Evolutionary conservation across 2,329 filamentous ascomycete species (phyloP), one percentile per base, ranked within the genome.

Genomic region (Aspergillus jensenii): DNA sequence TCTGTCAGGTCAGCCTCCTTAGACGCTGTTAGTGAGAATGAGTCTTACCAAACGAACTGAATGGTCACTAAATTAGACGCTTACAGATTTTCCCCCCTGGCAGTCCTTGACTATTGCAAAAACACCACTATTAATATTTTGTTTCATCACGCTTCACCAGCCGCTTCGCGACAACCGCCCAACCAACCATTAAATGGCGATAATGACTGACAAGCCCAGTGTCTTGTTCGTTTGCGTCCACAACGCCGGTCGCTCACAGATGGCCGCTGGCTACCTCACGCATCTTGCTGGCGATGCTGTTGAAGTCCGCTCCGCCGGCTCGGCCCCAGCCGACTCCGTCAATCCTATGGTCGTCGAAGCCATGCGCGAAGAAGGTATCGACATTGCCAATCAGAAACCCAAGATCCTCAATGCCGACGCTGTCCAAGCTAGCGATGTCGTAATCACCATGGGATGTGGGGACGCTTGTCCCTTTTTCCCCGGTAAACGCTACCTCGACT

Each of bases 381-480:
- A 69, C 48, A 37, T 69, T 11, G 52, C 56, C 43, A 44, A 58
- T 37, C 63, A 66, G 52, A 68, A 61, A n/a, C 66, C 66, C 0
- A 68, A 69, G 52, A 60, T 68, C 25, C 58, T 69, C 7, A 66
- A 58, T 14, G 19, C 53, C 39, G 63, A 67, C 19, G 61, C 65
- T 15, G 60, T 69, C 6, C 53, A 66, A 46, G 54, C 45, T 11
- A 68, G 66, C 39, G 64, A 69, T 49, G 57, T 66, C 52, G 64
- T 68, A 5, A 66, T 68, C 48, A 69, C 66, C 25, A 68, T 69
- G 67, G 67, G 66, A 11, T 68, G 66, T 59, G 67, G 67, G 2
- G 67, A 69, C 23, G 62, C 52, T 19, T 69, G 66, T 49, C 67
- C 66, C 17, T 60, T 67, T 43, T 69, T 62, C n/a, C 59, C 66